Conservation (phyloP, 148 eudicot species). For the Limonium bicolor region DNA sequence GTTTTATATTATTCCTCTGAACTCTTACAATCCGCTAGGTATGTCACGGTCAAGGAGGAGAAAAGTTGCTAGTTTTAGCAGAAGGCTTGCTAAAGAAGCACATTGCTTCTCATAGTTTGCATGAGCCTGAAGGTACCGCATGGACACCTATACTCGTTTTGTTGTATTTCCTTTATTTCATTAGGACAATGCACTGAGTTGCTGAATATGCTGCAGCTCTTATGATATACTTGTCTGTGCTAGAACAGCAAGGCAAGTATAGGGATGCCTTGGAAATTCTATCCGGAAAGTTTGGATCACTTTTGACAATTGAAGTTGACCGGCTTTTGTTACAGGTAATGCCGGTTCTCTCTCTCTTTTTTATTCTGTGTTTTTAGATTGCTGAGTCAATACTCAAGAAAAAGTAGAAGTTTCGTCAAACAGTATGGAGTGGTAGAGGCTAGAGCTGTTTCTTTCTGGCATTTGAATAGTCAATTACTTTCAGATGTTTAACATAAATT, state of each 20-base stretch:
- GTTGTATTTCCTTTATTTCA: background rate
- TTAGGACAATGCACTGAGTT: slow-evolving; percentile 3
- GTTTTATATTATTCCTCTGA: too few species aligned
- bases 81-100: slow-evolving; percentile 90
- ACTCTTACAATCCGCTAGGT: too few species aligned
- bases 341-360: too few species aligned
- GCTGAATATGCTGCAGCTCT: slow-evolving; percentile 86
- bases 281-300: slow-evolving; percentile 72
- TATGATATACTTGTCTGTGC: slow-evolving; percentile 63
- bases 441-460: too few species aligned
- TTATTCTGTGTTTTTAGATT: background rate
- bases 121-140: slow-evolving; percentile 85
- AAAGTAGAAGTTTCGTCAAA: too few species aligned
- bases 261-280: slow-evolving; percentile 75
- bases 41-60: slow-evolving; percentile 49
- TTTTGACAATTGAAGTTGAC: slow-evolving; percentile 71
- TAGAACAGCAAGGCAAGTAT: slow-evolving; percentile 80
- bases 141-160: background rate
- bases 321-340: slow-evolving; percentile 78
- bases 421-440: too few species aligned
- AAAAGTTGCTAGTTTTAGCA: slow-evolving; percentile 61
- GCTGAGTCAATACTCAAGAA: too few species aligned
- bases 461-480: too few species aligned
- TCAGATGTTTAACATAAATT: too few species aligned
- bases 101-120: slow-evolving; percentile 68